A percentile compares a stretch with the other conserved stretches of the same genome.
These are phyloP conservation scores for Leucosporidium scottii DNA, from an alignment of 768 basidiomycete genomes.

Conservation along the genomic window DNA sequence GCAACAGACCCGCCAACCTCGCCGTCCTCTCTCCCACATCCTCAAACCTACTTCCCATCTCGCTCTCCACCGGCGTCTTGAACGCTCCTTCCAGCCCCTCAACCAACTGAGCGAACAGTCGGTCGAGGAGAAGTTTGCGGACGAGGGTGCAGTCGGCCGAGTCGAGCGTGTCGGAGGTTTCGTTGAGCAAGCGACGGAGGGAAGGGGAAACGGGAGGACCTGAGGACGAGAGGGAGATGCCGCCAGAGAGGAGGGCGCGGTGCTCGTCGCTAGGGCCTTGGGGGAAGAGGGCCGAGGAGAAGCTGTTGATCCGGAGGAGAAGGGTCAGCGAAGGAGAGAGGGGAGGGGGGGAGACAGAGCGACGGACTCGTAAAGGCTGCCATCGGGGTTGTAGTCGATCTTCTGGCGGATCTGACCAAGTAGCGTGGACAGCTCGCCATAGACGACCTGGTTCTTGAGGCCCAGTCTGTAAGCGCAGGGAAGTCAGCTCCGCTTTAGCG, in stretches of 20 bases:
- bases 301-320: constrained; percentile 45
- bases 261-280: constrained; percentile 63
- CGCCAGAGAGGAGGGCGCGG: constrained; percentile 21
- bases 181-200: constrained; percentile 59
- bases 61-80: constrained; percentile 42
- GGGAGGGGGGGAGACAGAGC: constrained; percentile 2
- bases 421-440: constrained; percentile 61
- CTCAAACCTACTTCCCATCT: constrained; percentile 32
- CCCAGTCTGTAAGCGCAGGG: constrained; percentile 55
- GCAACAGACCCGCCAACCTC: constrained; percentile 70
- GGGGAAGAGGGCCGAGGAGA: constrained; percentile 66
- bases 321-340: constrained; percentile 1
- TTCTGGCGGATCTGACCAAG: constrained; percentile 66
- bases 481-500: constrained; percentile 5
- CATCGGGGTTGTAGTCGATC: constrained; percentile 59
- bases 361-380: constrained; percentile 47
- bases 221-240: constrained; percentile 46
- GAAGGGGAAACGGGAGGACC: constrained; percentile 47
- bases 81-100: constrained; percentile 52
- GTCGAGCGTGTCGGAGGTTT: constrained; percentile 58
- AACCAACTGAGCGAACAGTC: constrained; percentile 59
- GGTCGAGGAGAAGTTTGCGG: constrained; percentile 65
- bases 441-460: constrained; percentile 65
- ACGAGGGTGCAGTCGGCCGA: constrained; percentile 66
- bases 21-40: constrained; percentile 45